Percentiles rank a stretch among this genome's conserved stretches.
phyloP scores from a whole-genome alignment of 2,329 filamentous ascomycete genomes.

The Pyrenochaeta sp. region DNA sequence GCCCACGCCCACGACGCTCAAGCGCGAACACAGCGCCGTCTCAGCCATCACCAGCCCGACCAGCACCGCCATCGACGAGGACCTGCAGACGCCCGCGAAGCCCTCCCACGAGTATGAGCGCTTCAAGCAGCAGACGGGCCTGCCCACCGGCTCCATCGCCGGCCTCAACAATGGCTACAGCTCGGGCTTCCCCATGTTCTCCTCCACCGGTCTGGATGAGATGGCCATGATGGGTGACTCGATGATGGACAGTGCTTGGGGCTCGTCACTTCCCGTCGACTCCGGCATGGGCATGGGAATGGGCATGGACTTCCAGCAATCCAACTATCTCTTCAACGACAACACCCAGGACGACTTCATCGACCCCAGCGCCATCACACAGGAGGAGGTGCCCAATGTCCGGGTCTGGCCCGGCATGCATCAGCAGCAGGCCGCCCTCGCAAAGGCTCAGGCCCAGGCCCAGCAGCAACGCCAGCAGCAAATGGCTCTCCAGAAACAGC shows the following conservation, averaged over 20 bases:
- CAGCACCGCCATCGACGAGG: conserved; percentile 58
- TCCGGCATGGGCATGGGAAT: conserved; percentile 78
- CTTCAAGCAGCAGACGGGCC: conserved; percentile 94
- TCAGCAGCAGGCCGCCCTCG: conserved; percentile 77
- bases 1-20: conserved; percentile 63
- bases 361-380: conserved; percentile 75
- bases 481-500: conserved; percentile 51
- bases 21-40: conserved; percentile 60
- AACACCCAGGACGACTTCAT: conserved; percentile 63
- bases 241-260: conserved; percentile 65
- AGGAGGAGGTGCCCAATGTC: conserved; percentile 68
- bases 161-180: conserved; percentile 70
- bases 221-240: conserved; percentile 62
- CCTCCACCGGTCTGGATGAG: conserved; percentile 73
- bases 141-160: conserved; percentile 83
- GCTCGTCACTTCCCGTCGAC: conserved; percentile 57
- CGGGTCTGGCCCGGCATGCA: conserved; percentile 94
- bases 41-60: conserved; percentile 63
- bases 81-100: conserved; percentile 70
- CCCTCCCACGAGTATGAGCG: conserved; percentile 95
- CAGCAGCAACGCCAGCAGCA: conserved; percentile 55
- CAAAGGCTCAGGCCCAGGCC: conserved; percentile 44
- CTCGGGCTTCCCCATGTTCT: conserved; percentile 54
- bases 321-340: conserved; percentile 68
- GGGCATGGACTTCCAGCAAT: conserved; percentile 63